Conservation (phyloP, 2,329 filamentous ascomycete genomes). For the Teratosphaeria gauchensis region DNA sequence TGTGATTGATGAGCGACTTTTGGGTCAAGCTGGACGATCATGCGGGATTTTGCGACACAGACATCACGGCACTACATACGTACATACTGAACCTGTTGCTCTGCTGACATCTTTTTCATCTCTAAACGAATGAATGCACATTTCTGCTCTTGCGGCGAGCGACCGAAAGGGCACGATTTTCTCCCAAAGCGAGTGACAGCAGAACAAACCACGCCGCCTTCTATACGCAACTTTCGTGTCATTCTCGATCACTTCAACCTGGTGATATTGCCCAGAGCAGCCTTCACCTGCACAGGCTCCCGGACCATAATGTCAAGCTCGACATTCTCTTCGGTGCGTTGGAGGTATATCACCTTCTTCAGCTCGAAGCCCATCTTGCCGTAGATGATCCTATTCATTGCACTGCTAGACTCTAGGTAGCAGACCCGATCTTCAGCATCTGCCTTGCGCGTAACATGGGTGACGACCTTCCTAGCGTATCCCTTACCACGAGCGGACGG, state of each 20-base stretch:
- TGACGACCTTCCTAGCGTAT: constrained; percentile 61
- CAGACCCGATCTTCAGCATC: constrained; percentile 58
- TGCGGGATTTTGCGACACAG: neutral
- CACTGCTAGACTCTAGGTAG: constrained; percentile 70
- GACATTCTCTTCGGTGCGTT: constrained; percentile 49
- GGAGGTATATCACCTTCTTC: constrained; percentile 53
- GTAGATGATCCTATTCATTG: constrained; percentile 61
- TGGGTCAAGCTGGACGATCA: neutral
- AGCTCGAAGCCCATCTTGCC: constrained; percentile 63
- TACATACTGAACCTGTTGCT: no score
- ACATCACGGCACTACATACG: no score
- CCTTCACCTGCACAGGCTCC: constrained; percentile 44
- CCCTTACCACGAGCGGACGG: constrained; percentile 61
- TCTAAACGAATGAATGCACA: no score
- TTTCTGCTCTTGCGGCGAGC: neutral
- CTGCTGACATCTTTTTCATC: no score
- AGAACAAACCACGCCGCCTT: neutral
- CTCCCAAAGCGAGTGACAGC: neutral
- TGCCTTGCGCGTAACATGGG: constrained; percentile 58
- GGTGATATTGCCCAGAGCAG: neutral
- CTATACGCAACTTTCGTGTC: neutral
- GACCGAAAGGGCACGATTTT: neutral
- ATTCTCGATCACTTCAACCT: neutral
- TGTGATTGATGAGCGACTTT: neutral
- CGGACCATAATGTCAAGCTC: constrained; percentile 73